A percentile compares a stretch with the other conserved stretches of the same genome.
Evolutionary conservation across 1,284 basidiomycete genomes (phyloP).

Genomic region (Apiotrichum montevideense): DNA sequence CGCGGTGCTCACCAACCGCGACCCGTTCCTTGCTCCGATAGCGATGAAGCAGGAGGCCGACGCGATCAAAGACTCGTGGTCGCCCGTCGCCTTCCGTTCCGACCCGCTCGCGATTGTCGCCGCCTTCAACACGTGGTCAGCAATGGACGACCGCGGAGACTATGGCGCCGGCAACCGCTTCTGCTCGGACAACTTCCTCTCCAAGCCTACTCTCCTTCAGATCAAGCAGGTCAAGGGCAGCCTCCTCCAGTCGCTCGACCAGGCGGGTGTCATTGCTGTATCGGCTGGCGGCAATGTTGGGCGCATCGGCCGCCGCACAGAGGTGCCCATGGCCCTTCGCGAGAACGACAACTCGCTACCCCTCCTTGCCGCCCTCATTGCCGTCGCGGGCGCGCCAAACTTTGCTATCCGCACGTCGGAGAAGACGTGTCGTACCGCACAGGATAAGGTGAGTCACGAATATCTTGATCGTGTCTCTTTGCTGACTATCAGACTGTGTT

Average conservation of each 20-base stretch:
- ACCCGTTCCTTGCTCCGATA: conserved; percentile 79
- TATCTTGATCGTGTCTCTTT: neutral
- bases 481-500: conserved; percentile 26
- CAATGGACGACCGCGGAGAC: conserved; percentile 60
- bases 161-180: conserved; percentile 67
- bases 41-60: conserved; percentile 50
- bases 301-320: conserved; percentile 24
- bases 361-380: conserved; percentile 77
- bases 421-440: conserved; percentile 66
- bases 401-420: conserved; percentile 78
- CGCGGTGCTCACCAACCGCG: conserved; percentile 80
- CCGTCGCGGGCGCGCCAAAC: conserved; percentile 85
- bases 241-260: conserved; percentile 69
- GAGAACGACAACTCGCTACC: conserved; percentile 69
- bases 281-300: conserved; percentile 57
- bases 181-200: conserved; percentile 80
- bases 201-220: conserved; percentile 71
- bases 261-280: conserved; percentile 73
- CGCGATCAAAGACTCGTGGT: conserved; percentile 73
- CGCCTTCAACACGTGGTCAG: conserved; percentile 79
- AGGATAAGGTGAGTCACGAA: conserved; percentile 68
- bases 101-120: conserved; percentile 74
- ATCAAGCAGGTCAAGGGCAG: conserved; percentile 82
- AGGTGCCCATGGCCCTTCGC: conserved; percentile 64
- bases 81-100: conserved; percentile 65